Percentiles rank a stretch among this genome's conserved stretches.
phyloP scores from a whole-genome alignment of 164 flowering plant species.

The Vitis cinerea region DNA sequence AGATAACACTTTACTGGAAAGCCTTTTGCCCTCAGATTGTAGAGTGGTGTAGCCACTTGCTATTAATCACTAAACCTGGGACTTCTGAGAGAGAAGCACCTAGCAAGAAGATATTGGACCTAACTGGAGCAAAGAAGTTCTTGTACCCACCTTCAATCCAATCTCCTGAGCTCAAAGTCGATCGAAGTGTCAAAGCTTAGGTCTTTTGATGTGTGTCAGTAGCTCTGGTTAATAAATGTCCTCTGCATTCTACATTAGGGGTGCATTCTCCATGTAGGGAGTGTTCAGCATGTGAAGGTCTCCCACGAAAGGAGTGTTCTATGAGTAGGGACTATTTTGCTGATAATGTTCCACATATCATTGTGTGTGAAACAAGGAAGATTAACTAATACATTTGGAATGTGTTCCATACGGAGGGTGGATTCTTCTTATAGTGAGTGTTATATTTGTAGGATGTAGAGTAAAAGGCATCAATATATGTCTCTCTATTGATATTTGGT shows the following conservation, averaged over 20 bases:
- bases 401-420: too few species aligned
- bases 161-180: slow-evolving; percentile 7
- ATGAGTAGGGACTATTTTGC: too few species aligned
- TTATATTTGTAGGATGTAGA: too few species aligned
- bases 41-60: slow-evolving; percentile 30
- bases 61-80: slow-evolving; percentile 13
- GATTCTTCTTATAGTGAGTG: too few species aligned
- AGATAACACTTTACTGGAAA: slow-evolving; percentile 7
- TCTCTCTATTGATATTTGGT: too few species aligned
- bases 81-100: slow-evolving; percentile 13
- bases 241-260: background rate
- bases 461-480: too few species aligned
- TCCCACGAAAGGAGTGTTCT: too few species aligned
- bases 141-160: slow-evolving; percentile 8
- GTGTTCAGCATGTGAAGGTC: too few species aligned
- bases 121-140: slow-evolving; percentile 1
- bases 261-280: background rate
- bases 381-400: too few species aligned
- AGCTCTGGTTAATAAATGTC: background rate
- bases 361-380: too few species aligned
- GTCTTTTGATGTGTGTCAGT: too few species aligned
- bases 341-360: too few species aligned
- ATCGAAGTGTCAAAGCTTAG: background rate
- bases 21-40: slow-evolving; percentile 36
- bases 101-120: slow-evolving; percentile 29